Percentiles rank a stretch among this genome's conserved stretches.
Conservation (phyloP, 164 flowering plant species). For the Santalum album region DNA sequence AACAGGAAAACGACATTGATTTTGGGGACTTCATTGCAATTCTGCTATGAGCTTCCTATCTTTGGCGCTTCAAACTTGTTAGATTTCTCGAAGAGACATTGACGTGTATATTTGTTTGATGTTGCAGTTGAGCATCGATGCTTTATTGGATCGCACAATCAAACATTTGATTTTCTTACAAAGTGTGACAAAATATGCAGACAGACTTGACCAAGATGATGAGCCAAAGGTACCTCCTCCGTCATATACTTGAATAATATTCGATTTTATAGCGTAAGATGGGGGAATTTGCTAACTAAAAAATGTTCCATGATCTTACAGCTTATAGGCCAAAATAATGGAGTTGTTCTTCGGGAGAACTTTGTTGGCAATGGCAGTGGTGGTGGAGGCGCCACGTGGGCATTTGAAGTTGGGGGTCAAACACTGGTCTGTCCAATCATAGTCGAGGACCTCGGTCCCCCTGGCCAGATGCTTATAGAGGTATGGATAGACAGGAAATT, state of each 20-base stretch:
- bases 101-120: conserved; percentile 9
- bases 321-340: conserved; percentile 37
- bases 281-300: neutral
- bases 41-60: no score
- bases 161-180: conserved; percentile 80
- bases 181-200: conserved; percentile 57
- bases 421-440: conserved; percentile 61
- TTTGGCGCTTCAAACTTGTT: neutral
- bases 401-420: conserved; percentile 61
- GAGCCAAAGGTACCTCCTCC: conserved; percentile 45
- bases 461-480: conserved; percentile 87
- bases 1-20: no score
- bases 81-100: neutral
- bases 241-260: neutral
- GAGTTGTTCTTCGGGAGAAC: conserved; percentile 29
- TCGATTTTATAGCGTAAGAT: neutral
- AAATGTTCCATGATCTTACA: conserved; percentile 14
- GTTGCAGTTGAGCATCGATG: conserved; percentile 78
- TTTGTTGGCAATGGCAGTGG: conserved; percentile 8
- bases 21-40: no score
- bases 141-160: conserved; percentile 67
- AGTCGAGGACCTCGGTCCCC: conserved; percentile 71
- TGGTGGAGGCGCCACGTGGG: conserved; percentile 78
- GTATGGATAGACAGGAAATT: conserved; percentile 27
- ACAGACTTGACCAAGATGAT: conserved; percentile 48